These are phyloP conservation scores for Prunus mongolica DNA, from an alignment of 306 rosid species.

Conservation along the genomic window DNA sequence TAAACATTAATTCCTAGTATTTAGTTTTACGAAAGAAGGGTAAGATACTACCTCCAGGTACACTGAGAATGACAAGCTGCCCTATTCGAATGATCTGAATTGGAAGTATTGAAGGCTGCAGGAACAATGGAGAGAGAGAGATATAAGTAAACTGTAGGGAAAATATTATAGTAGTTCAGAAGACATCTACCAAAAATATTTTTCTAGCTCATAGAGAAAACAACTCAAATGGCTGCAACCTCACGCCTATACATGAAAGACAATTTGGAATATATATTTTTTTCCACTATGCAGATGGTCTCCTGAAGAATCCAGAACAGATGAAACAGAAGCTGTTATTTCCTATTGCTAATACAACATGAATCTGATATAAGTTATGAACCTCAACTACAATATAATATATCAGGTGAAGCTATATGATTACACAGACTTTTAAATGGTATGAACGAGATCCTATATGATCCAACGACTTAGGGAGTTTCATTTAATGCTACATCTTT, in stretches of 20 bases:
- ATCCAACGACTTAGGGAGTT: constrained; percentile 10
- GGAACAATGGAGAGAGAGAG: constrained; percentile 6
- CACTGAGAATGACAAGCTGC: constrained; percentile 70
- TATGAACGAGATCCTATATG: not conserved
- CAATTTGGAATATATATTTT: not conserved
- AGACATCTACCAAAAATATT: constrained; percentile 6
- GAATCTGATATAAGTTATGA: not conserved
- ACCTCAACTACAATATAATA: not conserved
- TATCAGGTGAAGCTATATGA: not conserved
- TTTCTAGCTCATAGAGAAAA: constrained; percentile 5
- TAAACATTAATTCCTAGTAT: not conserved
- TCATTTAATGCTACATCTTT: constrained; percentile 3
- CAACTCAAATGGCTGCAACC: not conserved
- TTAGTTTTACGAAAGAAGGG: not conserved
- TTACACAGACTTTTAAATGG: not conserved
- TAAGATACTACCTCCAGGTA: constrained; percentile 80
- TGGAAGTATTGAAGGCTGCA: constrained; percentile 97
- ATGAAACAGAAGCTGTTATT: not conserved
- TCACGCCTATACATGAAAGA: not conserved
- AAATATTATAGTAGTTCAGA: not conserved
- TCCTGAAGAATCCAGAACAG: not conserved
- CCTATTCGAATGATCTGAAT: constrained; percentile 81
- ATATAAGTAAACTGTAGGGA: not conserved
- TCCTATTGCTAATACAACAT: not conserved
- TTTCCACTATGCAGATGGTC: not conserved